phyloP scores from a whole-genome alignment of 768 basidiomycete genomes.

The Mycena rebaudengoi region DNA sequence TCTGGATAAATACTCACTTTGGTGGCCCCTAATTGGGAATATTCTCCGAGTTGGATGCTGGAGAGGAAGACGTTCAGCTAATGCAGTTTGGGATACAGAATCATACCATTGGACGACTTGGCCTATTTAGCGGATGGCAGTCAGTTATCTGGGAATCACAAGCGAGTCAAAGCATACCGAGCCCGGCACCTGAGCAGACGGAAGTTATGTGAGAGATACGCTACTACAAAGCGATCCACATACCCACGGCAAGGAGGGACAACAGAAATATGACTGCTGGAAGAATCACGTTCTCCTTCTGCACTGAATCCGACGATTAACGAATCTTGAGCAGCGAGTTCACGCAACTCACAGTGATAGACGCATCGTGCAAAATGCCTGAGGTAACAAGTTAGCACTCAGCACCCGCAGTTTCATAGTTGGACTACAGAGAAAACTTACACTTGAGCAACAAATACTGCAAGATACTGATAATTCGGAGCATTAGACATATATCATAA shows the following conservation, averaged over 20 bases:
- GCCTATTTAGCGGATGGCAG: neutral
- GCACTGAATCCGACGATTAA: neutral
- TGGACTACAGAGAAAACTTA: neutral
- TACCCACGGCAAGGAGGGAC: neutral
- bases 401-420: neutral
- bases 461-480: neutral
- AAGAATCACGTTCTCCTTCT: neutral
- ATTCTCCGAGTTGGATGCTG: neutral
- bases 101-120: neutral
- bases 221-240: neutral
- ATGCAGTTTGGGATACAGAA: neutral
- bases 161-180: neutral
- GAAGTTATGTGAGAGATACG: neutral
- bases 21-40: neutral
- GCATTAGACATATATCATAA: neutral
- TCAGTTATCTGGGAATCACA: neutral
- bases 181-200: neutral
- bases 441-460: constrained; percentile 10
- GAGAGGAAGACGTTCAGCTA: neutral
- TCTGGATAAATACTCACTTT: neutral
- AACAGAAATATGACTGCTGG: neutral
- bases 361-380: constrained; percentile 14
- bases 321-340: neutral
- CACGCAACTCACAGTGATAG: neutral
- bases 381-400: neutral